Evolutionary conservation across 2,329 filamentous ascomycete genomes (phyloP).

Genomic region (Microthyrium microscopicum): DNA sequence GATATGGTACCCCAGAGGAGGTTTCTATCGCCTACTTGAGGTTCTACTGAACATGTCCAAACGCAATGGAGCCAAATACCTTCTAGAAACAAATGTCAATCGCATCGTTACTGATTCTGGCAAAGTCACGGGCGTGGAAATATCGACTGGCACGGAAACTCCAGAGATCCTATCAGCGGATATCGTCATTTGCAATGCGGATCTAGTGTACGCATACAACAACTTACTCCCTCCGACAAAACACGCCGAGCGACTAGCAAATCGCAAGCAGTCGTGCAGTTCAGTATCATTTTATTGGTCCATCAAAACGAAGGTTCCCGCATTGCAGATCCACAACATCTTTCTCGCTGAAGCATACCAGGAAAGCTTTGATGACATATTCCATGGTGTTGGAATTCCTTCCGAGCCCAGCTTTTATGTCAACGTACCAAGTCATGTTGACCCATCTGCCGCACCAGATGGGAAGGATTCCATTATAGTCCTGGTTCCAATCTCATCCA

Average conservation of each 20-base stretch:
- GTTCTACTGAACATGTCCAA: slow-evolving; percentile 47
- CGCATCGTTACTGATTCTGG: no score
- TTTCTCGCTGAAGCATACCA: slow-evolving; percentile 59
- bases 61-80: slow-evolving; percentile 44
- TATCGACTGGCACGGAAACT: slow-evolving; percentile 41
- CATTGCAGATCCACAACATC: slow-evolving; percentile 57
- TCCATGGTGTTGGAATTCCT: slow-evolving; percentile 51
- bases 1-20: slow-evolving; percentile 58
- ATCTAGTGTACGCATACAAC: slow-evolving; percentile 59
- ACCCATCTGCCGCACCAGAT: slow-evolving; percentile 47
- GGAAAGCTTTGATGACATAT: slow-evolving; percentile 61
- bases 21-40: slow-evolving; percentile 41
- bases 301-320: slow-evolving; percentile 40
- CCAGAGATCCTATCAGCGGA: slow-evolving; percentile 46
- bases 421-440: slow-evolving; percentile 56
- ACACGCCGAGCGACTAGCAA: slow-evolving; percentile 25
- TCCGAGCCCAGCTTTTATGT: slow-evolving; percentile 58
- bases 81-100: slow-evolving; percentile 40
- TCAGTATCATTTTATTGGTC: slow-evolving; percentile 68
- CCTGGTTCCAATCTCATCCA: slow-evolving; percentile 45
- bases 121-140: slow-evolving; percentile 42
- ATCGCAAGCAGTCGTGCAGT: slow-evolving; percentile 46
- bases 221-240: slow-evolving; percentile 43
- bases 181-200: slow-evolving; percentile 54
- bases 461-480: slow-evolving; percentile 51